Conservation (phyloP, 768 basidiomycete genomes). For the Tephrocybe sp. region DNA sequence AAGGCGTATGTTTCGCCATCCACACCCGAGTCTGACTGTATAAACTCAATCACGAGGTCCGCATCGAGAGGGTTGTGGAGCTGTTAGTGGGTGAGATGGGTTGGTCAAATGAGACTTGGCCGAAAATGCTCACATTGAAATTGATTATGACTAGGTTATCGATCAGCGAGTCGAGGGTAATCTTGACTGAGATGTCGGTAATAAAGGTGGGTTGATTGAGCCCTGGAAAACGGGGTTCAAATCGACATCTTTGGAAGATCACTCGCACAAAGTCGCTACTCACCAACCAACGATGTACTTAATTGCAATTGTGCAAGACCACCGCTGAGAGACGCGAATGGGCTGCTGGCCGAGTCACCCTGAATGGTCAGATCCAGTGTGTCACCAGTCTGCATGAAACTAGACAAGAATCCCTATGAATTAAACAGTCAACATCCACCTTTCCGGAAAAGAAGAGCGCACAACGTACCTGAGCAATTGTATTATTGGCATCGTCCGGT, state of each 20-base stretch:
- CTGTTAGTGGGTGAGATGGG: conserved; percentile 19
- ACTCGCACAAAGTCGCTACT: neutral
- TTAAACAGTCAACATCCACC: neutral
- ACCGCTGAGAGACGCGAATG: conserved; percentile 55
- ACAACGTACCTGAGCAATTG: conserved; percentile 46
- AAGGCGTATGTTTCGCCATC: conserved; percentile 53
- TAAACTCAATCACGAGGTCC: conserved; percentile 52
- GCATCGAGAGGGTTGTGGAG: conserved; percentile 56
- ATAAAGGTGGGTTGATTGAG: conserved; percentile 56
- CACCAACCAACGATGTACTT: conserved; percentile 47
- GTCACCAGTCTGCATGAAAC: conserved; percentile 54
- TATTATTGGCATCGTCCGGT: conserved; percentile 64
- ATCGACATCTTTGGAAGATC: neutral
- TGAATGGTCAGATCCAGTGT: conserved; percentile 49
- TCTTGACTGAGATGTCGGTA: conserved; percentile 50
- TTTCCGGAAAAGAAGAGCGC: no score
- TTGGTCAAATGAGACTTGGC: neutral
- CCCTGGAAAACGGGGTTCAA: conserved; percentile 23
- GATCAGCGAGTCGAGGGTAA: conserved; percentile 47
- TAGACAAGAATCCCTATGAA: conserved; percentile 50
- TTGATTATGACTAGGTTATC: conserved; percentile 51
- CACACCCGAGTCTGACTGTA: conserved; percentile 54
- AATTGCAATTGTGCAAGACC: conserved; percentile 55
- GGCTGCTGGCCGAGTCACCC: conserved; percentile 58
- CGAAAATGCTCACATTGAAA: conserved; percentile 46